phyloP scores from a whole-genome alignment of 495 filamentous ascomycete species.

The Xylaria cubensis region DNA sequence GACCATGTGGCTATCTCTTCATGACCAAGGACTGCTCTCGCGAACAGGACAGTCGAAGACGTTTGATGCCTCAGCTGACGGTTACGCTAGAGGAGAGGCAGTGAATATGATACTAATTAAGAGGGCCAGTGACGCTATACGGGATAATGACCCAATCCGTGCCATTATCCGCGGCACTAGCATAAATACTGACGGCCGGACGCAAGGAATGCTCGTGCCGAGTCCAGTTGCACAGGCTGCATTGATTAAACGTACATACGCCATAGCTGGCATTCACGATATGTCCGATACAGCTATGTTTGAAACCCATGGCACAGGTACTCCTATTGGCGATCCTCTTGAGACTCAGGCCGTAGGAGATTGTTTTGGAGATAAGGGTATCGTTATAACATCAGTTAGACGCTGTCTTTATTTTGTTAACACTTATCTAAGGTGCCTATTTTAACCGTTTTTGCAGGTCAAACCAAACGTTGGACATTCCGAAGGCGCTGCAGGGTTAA shows the following conservation, averaged over 20 bases:
- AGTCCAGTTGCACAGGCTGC: slow-evolving; percentile 52
- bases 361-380: slow-evolving; percentile 38
- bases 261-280: slow-evolving; percentile 47
- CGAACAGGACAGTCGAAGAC: slow-evolving; percentile 43
- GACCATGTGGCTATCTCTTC: slow-evolving; percentile 33
- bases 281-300: slow-evolving; percentile 43
- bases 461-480: slow-evolving; percentile 59
- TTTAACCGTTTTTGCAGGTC: neutral
- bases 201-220: slow-evolving; percentile 58
- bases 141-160: slow-evolving; percentile 57
- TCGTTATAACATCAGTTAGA: slow-evolving; percentile 58
- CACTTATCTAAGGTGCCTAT: neutral
- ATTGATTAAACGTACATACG: slow-evolving; percentile 53
- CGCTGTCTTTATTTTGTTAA: neutral
- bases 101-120: slow-evolving; percentile 54
- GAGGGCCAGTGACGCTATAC: slow-evolving; percentile 52
- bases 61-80: slow-evolving; percentile 49
- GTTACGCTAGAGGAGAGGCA: slow-evolving; percentile 48
- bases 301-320: slow-evolving; percentile 47
- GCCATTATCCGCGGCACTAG: slow-evolving; percentile 55
- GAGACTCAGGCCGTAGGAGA: slow-evolving; percentile 43
- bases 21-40: slow-evolving; percentile 42
- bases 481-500: slow-evolving; percentile 56
- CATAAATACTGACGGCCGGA: slow-evolving; percentile 51
- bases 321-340: slow-evolving; percentile 47